Conservation (phyloP, 768 basidiomycete genomes). For the Pulveroboletus ravenelii region DNA sequence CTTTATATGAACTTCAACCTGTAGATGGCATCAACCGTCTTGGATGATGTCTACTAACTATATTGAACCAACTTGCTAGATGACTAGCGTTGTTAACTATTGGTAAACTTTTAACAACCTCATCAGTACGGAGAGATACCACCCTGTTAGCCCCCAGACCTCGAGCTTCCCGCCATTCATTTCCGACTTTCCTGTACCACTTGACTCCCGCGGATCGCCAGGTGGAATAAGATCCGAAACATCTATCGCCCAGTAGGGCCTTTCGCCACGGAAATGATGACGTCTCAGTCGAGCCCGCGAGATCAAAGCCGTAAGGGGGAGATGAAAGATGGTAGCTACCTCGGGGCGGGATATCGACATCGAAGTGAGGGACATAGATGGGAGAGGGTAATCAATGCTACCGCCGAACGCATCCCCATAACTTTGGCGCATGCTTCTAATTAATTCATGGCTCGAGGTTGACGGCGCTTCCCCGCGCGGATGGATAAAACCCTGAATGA, state of each 20-base stretch:
- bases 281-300: conserved; percentile 45
- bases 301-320: conserved; percentile 52
- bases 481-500: conserved; percentile 38
- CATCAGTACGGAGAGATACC: conserved; percentile 70
- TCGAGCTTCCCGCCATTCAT: conserved; percentile 50
- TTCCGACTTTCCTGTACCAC: conserved; percentile 37
- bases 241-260: conserved; percentile 62
- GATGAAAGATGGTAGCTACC: conserved; percentile 68
- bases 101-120: conserved; percentile 46
- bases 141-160: conserved; percentile 82
- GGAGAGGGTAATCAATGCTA: conserved; percentile 43
- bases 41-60: not conserved
- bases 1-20: not conserved
- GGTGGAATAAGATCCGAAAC: conserved; percentile 52
- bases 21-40: too few relatives aligned
- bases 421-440: not conserved
- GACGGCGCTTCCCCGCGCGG: conserved; percentile 10
- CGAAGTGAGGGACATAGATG: conserved; percentile 51
- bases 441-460: not conserved
- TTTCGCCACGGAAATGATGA: conserved; percentile 48
- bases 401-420: not conserved
- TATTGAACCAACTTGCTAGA: not conserved
- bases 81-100: conserved; percentile 12
- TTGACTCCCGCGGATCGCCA: conserved; percentile 28
- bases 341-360: conserved; percentile 55